A percentile compares a stretch with the other conserved stretches of the same genome.
These are phyloP conservation scores for Ensete ventricosum DNA, from an alignment of 176 grass and related monocot species.

Conservation along the genomic window DNA sequence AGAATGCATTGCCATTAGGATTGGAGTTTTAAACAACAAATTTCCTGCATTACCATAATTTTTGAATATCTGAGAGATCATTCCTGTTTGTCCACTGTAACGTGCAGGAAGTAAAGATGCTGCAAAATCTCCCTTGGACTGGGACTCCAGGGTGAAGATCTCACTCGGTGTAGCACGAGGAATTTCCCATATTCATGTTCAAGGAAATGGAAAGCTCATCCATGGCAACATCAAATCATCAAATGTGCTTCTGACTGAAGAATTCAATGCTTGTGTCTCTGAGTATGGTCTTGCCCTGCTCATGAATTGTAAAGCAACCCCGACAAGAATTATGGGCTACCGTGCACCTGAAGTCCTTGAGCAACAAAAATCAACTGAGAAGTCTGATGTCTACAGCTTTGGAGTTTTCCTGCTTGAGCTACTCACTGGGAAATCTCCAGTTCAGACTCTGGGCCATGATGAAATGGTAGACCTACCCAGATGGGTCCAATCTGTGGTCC, in stretches of 20 bases:
- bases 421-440: slow-evolving; percentile 78
- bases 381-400: slow-evolving; percentile 84
- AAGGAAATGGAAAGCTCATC: slow-evolving; percentile 71
- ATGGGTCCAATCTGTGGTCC: slow-evolving; percentile 94
- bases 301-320: slow-evolving; percentile 32
- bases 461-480: slow-evolving; percentile 56
- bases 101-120: slow-evolving; percentile 41
- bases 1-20: not conserved
- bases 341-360: slow-evolving; percentile 82
- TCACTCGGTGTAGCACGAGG: slow-evolving; percentile 54
- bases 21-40: not conserved
- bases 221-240: slow-evolving; percentile 91
- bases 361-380: slow-evolving; percentile 53
- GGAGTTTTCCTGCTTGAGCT: slow-evolving; percentile 82
- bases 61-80: not conserved
- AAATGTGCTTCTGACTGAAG: slow-evolving; percentile 64
- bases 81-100: not conserved
- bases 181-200: slow-evolving; percentile 59
- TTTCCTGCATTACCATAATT: not conserved
- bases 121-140: slow-evolving; percentile 67
- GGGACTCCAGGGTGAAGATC: slow-evolving; percentile 72
- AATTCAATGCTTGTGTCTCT: slow-evolving; percentile 46
- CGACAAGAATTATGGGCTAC: slow-evolving; percentile 44
- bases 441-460: slow-evolving; percentile 46
- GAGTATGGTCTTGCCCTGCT: slow-evolving; percentile 76